Conservation (phyloP, 805 yeast genomes). For the Saccharomycopsis capsularis region DNA sequence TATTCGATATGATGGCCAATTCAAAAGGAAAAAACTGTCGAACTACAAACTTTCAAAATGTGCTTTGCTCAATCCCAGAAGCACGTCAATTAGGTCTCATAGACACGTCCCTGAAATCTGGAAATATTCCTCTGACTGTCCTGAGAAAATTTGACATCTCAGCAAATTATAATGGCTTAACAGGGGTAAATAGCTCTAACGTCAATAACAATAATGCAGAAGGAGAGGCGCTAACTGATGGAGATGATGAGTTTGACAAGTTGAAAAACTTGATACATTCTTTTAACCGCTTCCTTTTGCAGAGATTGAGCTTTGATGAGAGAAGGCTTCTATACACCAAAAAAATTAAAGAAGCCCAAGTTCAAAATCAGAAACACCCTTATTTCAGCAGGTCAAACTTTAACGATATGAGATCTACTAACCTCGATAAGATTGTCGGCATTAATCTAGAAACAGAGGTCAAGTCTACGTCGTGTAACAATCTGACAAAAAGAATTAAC, state of each 20-base stretch:
- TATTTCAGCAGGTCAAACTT: no score
- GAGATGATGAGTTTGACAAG: slow-evolving; percentile 34
- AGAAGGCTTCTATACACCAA: slow-evolving; percentile 13
- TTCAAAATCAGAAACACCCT: background rate
- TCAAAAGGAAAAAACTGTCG: slow-evolving; percentile 74
- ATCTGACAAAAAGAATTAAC: slow-evolving; percentile 31
- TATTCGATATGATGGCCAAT: slow-evolving; percentile 85
- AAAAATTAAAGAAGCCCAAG: background rate
- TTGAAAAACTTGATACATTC: slow-evolving; percentile 38
- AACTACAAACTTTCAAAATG: slow-evolving; percentile 67
- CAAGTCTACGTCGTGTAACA: slow-evolving; percentile 34
- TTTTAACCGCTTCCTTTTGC: slow-evolving; percentile 55
- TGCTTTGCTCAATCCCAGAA: slow-evolving; percentile 41
- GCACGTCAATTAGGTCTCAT: slow-evolving; percentile 48
- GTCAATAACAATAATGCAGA: no score
- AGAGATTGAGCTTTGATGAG: slow-evolving; percentile 47
- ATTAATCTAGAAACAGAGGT: slow-evolving; percentile 38
- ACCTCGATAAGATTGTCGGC: slow-evolving; percentile 34
- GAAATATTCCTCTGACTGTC: no score
- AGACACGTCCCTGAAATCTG: no score
- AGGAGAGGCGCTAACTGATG: no score
- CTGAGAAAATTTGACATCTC: no score
- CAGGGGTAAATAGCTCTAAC: no score
- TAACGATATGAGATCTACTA: background rate
- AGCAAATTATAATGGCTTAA: no score